Base-by-base conservation (phyloP, 2,329 filamentous ascomycete species). In the Aspergillus sp. region DNA sequence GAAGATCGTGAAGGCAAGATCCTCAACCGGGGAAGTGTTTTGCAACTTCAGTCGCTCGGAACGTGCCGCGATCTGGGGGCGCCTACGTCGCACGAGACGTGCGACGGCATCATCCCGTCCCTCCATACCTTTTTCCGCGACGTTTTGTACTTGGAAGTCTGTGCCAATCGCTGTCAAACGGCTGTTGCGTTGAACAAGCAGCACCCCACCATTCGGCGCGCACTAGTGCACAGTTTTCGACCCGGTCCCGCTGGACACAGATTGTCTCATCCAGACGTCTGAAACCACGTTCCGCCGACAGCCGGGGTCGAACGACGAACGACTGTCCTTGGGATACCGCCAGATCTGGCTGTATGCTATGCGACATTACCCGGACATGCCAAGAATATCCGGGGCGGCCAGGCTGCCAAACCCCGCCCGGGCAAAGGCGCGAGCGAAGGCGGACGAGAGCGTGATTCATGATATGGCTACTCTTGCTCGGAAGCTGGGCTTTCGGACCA, bases 61-160 rank as follows among this genome's bases (percentile, higher is more conserved):
- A 49, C 58, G 67, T 53, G 49, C 60, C 20, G 50, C 43, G 16
- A 71, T 74, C 23, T 75, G 54, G 64, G 49, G 51, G 23, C 56
- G 57, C 44, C 31, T 73, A 36, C 58, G 46, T 58, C 49, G 16
- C 14, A 46, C n/a, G 23, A 51, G 42, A 36, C 25, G 11, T 45
- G 20, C 23, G 23, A 45, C 43, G 43, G 43, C 32, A 34, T 74
- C 3, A 65, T 74, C 47, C 69, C 65, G 5, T 73, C 65, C 31
- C 64, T 75, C 20, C 61, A 64, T 50, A 69, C 56, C 32, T 74
- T 75, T 56, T 75, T 75, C 53, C 53, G 69, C 46, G 66, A 75
- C 50, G 53, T 73, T 10, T 67, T 64, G 43, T 73, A 69, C 50
- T 52, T 74, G 5, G 57, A 67, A 58, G 53, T 46, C 20, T 63